Conservation (phyloP, 1,139 yeast genomes). For the Lodderomyces elongisporus region DNA sequence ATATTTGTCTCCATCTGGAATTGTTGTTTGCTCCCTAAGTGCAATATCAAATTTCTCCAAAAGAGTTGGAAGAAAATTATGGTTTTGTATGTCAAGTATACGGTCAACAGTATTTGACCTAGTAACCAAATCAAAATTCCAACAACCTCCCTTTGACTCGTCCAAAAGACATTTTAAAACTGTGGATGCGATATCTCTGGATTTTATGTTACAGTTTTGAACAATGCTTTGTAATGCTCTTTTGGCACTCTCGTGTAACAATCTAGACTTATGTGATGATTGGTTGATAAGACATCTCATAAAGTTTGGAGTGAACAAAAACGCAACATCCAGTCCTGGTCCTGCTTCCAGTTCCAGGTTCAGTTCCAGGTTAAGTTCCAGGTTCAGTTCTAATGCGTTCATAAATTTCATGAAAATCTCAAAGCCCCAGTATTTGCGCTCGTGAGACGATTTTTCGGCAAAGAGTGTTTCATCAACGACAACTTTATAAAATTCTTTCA, state of each 20-base stretch:
- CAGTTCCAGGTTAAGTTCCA: no score
- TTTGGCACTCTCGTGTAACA: slow-evolving; percentile 63
- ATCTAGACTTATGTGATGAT: slow-evolving; percentile 58
- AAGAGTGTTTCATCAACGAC: slow-evolving; percentile 80
- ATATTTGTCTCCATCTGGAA: slow-evolving; percentile 12
- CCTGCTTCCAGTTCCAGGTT: no score
- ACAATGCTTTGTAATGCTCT: slow-evolving; percentile 44
- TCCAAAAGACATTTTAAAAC: slow-evolving; percentile 46
- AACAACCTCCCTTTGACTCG: slow-evolving; percentile 51
- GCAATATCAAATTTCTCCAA: slow-evolving; percentile 18
- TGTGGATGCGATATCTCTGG: slow-evolving; percentile 26
- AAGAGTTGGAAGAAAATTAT: slow-evolving; percentile 4
- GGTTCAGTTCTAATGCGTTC: slow-evolving; percentile 11
- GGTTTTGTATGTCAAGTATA: slow-evolving; percentile 32
- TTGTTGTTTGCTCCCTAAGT: slow-evolving; percentile 18
- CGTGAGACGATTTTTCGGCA: slow-evolving; percentile 71
- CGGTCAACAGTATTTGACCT: slow-evolving; percentile 64
- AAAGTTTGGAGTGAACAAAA: slow-evolving; percentile 64
- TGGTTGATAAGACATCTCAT: slow-evolving; percentile 77
- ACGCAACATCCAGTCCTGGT: slow-evolving; percentile 19
- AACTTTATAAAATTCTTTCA: slow-evolving; percentile 75
- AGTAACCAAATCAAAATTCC: slow-evolving; percentile 75
- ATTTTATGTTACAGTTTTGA: slow-evolving; percentile 29
- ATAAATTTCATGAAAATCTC: slow-evolving; percentile 59
- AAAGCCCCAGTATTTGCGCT: slow-evolving; percentile 84